Percentiles rank a stretch among this genome's conserved stretches.
phyloP scores from a whole-genome alignment of 371 early-diverging fungal genomes.

The Rhizopus sp. region DNA sequence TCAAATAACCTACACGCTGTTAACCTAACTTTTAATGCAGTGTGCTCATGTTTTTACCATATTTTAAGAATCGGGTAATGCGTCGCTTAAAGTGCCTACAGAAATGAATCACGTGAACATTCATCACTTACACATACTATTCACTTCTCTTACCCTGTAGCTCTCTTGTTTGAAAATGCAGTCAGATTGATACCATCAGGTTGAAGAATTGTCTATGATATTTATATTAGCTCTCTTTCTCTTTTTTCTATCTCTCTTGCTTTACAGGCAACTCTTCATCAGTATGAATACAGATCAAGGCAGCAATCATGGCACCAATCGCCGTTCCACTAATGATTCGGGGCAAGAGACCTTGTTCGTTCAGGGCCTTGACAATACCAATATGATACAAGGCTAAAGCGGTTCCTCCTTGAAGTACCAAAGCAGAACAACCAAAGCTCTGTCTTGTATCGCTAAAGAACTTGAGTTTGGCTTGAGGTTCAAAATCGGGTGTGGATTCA shows the following conservation, averaged over 20 bases:
- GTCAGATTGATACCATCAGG: conserved; percentile 65
- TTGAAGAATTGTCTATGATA: conserved; percentile 51
- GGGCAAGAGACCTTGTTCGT: conserved; percentile 67
- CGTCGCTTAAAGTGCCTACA: conserved; percentile 56
- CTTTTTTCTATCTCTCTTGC: not conserved
- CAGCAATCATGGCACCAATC: conserved; percentile 74
- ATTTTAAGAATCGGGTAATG: conserved; percentile 51
- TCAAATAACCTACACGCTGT: conserved; percentile 57
- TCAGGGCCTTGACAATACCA: conserved; percentile 73
- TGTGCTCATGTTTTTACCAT: not conserved
- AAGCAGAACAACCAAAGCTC: conserved; percentile 70
- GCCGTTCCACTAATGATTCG: conserved; percentile 74
- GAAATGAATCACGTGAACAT: not conserved
- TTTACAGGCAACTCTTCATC: conserved; percentile 70
- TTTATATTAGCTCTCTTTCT: not conserved
- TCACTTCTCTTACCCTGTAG: conserved; percentile 35
- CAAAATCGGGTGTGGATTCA: conserved; percentile 46
- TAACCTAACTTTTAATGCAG: not conserved
- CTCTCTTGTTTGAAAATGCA: conserved; percentile 61
- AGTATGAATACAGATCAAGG: conserved; percentile 69
- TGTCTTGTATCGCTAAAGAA: conserved; percentile 71
- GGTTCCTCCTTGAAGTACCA: conserved; percentile 73
- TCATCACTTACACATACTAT: not conserved
- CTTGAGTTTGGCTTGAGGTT: conserved; percentile 61
- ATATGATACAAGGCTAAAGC: conserved; percentile 69